These are phyloP conservation scores for Amylocystis lapponica DNA, from an alignment of 768 basidiomycete genomes.

Conservation along the genomic window DNA sequence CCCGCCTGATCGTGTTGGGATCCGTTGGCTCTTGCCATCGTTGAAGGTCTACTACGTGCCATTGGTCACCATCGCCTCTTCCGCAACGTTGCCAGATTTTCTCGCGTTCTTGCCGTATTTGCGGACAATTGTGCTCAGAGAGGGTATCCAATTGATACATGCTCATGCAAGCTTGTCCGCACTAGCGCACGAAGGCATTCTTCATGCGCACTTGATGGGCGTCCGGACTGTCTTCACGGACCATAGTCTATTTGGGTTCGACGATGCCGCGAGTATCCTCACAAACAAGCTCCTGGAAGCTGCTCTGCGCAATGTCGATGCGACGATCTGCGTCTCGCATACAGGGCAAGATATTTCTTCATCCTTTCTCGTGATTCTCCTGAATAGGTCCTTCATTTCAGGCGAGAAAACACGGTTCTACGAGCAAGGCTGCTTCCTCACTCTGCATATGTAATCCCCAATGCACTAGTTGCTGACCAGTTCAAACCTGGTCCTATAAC, in stretches of 20 bases:
- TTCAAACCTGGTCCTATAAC: constrained; percentile 55
- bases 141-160: constrained; percentile 83
- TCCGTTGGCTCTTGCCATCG: constrained; percentile 82
- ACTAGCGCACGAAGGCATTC: constrained; percentile 86
- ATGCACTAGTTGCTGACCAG: constrained; percentile 80
- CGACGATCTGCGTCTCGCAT: constrained; percentile 93
- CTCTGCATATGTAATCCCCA: constrained; percentile 90
- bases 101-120: constrained; percentile 90
- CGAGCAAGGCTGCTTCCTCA: constrained; percentile 65
- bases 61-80: constrained; percentile 80
- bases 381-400: constrained; percentile 28
- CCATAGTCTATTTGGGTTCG: constrained; percentile 94
- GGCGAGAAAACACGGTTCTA: constrained; percentile 96
- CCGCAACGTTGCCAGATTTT: constrained; percentile 92
- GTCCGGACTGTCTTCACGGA: constrained; percentile 94
- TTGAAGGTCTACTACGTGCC: constrained; percentile 96
- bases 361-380: neutral
- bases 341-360: constrained; percentile 61
- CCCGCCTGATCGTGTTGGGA: constrained; percentile 75
- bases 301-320: constrained; percentile 86
- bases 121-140: constrained; percentile 80
- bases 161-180: constrained; percentile 89
- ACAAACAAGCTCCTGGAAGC: constrained; percentile 93
- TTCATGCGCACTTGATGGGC: constrained; percentile 84
- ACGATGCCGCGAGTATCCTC: constrained; percentile 93